These are phyloP conservation scores for Hypoxylon sp. DNA, from an alignment of 2,329 filamentous ascomycete species.

Conservation along the genomic window DNA sequence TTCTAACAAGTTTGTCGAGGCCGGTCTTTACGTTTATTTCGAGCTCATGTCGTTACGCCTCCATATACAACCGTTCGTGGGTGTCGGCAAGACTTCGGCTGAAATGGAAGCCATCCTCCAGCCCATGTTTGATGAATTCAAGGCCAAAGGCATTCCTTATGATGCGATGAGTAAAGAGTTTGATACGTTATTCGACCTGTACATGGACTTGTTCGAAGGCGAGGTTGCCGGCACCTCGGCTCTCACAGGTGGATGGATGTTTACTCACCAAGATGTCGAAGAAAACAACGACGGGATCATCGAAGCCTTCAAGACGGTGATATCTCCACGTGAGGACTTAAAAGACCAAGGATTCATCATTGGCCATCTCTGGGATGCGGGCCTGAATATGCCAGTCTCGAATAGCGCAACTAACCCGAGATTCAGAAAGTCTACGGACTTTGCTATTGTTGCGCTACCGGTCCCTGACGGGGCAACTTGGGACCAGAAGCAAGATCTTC, in stretches of 20 bases:
- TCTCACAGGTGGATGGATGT: slow-evolving; percentile 58
- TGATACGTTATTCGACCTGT: slow-evolving; percentile 56
- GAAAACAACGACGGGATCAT: slow-evolving; percentile 56
- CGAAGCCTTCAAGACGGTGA: slow-evolving; percentile 55
- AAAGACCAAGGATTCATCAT: slow-evolving; percentile 53
- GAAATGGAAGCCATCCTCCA: slow-evolving; percentile 56
- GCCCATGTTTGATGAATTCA: slow-evolving; percentile 56
- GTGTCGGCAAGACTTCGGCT: slow-evolving; percentile 55
- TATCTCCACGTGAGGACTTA: slow-evolving; percentile 51
- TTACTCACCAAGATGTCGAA: slow-evolving; percentile 56
- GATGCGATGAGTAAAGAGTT: slow-evolving; percentile 52
- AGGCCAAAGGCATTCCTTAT: slow-evolving; percentile 51
- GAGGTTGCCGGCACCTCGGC: slow-evolving; percentile 55
- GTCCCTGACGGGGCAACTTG: slow-evolving; percentile 58
- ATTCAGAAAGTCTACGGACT: slow-evolving; percentile 56
- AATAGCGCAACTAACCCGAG: slow-evolving; percentile 60
- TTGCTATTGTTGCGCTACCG: slow-evolving; percentile 55
- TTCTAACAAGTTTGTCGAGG: slow-evolving; percentile 58
- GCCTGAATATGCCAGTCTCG: slow-evolving; percentile 55
- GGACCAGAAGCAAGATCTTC: slow-evolving; percentile 60
- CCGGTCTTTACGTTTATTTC: slow-evolving; percentile 62
- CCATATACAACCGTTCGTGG: slow-evolving; percentile 58
- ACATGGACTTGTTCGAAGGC: slow-evolving; percentile 57
- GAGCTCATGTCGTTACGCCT: slow-evolving; percentile 60
- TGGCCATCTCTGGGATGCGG: slow-evolving; percentile 58